phyloP scores from a whole-genome alignment of 768 basidiomycete genomes.

The Auricularia heimuer region DNA sequence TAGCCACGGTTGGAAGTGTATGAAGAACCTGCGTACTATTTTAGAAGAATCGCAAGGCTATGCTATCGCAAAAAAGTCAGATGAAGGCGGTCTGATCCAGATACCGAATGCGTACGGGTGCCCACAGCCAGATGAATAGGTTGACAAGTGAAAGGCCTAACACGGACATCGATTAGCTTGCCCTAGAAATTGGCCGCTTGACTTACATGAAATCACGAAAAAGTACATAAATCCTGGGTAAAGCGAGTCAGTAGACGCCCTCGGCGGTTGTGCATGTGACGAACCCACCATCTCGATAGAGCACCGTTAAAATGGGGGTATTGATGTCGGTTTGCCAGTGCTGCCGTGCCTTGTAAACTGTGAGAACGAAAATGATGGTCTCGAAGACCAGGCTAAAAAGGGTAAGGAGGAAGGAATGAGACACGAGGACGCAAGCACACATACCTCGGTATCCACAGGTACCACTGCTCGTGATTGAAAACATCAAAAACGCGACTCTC shows the following conservation, averaged over 20 bases:
- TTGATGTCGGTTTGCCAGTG: background rate
- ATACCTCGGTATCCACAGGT: background rate
- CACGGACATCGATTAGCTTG: background rate
- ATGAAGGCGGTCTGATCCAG: background rate
- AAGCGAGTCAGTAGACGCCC: too few relatives aligned
- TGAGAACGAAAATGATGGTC: background rate
- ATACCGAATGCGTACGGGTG: background rate
- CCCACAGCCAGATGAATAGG: constrained; percentile 1
- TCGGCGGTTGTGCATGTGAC: background rate
- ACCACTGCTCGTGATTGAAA: background rate
- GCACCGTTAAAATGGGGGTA: background rate
- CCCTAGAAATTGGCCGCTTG: too few relatives aligned
- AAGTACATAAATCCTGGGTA: background rate
- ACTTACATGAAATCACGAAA: background rate
- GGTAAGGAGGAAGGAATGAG: background rate
- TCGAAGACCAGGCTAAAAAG: background rate
- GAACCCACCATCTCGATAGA: background rate
- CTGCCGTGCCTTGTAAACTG: background rate
- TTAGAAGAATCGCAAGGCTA: background rate
- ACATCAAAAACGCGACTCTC: too few relatives aligned
- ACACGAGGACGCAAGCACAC: background rate
- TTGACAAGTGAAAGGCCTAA: background rate
- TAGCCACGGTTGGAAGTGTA: background rate
- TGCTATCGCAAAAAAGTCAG: background rate
- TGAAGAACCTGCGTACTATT: background rate